Evolutionary conservation across 2,329 filamentous ascomycete species (phyloP), one percentile per base, ranked within the genome.

Genomic region (Alternaria sp.): DNA sequence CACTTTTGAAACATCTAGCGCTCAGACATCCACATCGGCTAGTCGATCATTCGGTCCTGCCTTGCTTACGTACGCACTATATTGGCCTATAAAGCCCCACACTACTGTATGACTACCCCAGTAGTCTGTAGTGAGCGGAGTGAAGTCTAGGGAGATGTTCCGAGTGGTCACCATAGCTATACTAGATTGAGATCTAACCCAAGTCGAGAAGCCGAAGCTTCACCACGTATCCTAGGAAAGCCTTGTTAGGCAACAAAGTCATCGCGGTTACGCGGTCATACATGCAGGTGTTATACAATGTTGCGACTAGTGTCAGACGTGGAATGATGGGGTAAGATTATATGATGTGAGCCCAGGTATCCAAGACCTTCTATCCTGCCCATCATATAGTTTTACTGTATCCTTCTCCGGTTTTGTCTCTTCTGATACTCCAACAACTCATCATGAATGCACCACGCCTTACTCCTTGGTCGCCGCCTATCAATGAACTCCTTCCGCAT

Each of bases 401-500:
- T 34, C 1, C 12, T 16, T 5, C 30, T 36, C 3, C n/a, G 14
- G 28, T 49, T 8, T 10, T 28, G 4, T 20, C 30, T 49, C 7
- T 16, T 11, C 10, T 4, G 8, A 6, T 30, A 11, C 14, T 16
- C 27, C 6, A 41, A 7, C 34, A 27, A 53, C 22, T 25, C 34
- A 20, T 27, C 5, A 45, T 28, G 46, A 22, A 48, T 18, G 38
- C 53, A 60, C 10, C 40, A 60, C 57, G 54, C 18, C 45, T 54
- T 8, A 8, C 40, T 16, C 36, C 28, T 12, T 64, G 59, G 62
- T 59, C 59, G 12, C 28, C 41, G 12, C 27, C n/a, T 41, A 57
- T 16, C 12, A 43, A 59, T 0, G 46, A 64, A 54, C 59, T 64
- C 18, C 62, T 64, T 18, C 62, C 62, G 10, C 41, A 59, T 16